Evolutionary conservation across 164 flowering plant genomes (phyloP).

Genomic region (Vitis riparia): DNA sequence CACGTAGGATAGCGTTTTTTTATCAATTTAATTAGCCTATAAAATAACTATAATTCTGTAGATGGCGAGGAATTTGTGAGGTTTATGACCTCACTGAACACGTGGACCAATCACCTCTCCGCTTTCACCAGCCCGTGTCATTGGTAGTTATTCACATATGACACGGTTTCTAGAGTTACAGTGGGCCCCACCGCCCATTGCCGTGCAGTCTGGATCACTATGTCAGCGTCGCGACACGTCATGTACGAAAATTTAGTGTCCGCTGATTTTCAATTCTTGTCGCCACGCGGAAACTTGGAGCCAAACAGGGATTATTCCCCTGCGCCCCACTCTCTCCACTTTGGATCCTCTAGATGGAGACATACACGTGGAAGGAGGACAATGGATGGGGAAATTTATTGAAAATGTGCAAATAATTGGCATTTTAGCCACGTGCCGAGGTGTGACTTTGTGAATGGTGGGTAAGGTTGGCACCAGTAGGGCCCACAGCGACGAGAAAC

Average conservation of each 20-base stretch:
- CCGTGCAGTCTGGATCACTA: not conserved
- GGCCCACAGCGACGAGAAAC: too few species aligned
- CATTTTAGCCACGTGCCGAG: too few species aligned
- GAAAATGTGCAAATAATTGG: too few species aligned
- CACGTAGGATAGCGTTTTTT: conserved; percentile 4
- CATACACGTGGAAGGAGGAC: too few species aligned
- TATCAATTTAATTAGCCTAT: too few species aligned
- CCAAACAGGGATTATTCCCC: too few species aligned
- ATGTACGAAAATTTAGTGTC: not conserved
- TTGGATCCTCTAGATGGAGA: too few species aligned
- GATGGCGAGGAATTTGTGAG: conserved; percentile 2
- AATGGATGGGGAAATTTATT: too few species aligned
- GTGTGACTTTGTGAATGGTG: too few species aligned
- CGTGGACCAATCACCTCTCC: conserved; percentile 4
- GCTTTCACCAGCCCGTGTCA: not conserved
- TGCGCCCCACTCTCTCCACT: too few species aligned
- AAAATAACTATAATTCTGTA: not conserved
- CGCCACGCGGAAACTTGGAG: conserved; percentile 4
- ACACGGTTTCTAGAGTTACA: not conserved
- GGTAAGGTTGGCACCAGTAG: too few species aligned
- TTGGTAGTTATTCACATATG: not conserved
- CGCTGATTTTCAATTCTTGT: not conserved
- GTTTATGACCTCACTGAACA: not conserved
- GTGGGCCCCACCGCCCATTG: conserved; percentile 12
- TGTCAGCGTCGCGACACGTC: conserved; percentile 22